Percentiles rank a stretch among this genome's conserved stretches.
These are phyloP conservation scores for Moelleriella libera DNA, from an alignment of 2,329 filamentous ascomycete species.

Conservation along the genomic window DNA sequence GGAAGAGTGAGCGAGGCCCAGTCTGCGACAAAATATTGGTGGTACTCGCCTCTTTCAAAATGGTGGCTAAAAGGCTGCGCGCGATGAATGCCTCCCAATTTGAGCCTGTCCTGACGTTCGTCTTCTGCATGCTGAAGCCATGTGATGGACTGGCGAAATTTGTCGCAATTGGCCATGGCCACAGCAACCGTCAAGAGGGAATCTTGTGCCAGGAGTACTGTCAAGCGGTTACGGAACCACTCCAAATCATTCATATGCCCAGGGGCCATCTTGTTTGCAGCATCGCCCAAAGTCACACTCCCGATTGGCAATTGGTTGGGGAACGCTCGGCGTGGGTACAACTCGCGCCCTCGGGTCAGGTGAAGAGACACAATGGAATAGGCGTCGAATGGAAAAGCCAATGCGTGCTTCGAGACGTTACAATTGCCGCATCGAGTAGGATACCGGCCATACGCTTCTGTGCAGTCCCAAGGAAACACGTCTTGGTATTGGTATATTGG, in stretches of 20 bases:
- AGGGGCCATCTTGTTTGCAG: constrained; percentile 5
- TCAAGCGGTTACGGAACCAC: constrained; percentile 22
- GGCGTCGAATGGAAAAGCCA: constrained; percentile 28
- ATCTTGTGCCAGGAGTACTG: constrained; percentile 16
- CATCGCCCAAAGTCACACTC: background rate
- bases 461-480: constrained; percentile 32
- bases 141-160: constrained; percentile 14
- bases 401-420: constrained; percentile 28
- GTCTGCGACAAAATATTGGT: constrained; percentile 14
- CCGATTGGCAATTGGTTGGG: background rate
- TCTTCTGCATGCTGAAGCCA: constrained; percentile 17
- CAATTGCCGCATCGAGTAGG: constrained; percentile 22
- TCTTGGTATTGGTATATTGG: constrained; percentile 24
- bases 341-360: constrained; percentile 17
- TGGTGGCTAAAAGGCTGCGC: constrained; percentile 25
- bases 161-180: constrained; percentile 18
- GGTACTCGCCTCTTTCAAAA: constrained; percentile 17
- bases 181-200: constrained; percentile 16
- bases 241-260: constrained; percentile 8
- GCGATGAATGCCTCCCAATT: constrained; percentile 26
- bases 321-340: constrained; percentile 15
- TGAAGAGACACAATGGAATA: constrained; percentile 26
- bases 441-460: constrained; percentile 24
- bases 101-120: constrained; percentile 15
- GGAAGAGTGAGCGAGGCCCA: constrained; percentile 10